Percentiles rank a stretch among this genome's conserved stretches.
phyloP scores from a whole-genome alignment of 768 basidiomycete genomes.

The Phlebiopsis flavidoalba region DNA sequence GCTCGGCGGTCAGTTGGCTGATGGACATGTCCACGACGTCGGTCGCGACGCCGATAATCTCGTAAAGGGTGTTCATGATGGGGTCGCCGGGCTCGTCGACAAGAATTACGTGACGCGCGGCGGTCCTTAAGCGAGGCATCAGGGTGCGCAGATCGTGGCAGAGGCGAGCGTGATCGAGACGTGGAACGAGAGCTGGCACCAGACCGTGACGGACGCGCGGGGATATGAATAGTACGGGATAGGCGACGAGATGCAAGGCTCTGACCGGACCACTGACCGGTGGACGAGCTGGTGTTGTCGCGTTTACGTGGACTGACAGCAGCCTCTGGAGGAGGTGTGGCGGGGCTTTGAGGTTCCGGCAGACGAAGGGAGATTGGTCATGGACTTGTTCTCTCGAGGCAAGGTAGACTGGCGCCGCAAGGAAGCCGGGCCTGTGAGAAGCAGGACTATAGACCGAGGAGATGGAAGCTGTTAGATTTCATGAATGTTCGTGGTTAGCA shows the following conservation, averaged over 20 bases:
- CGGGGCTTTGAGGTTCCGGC: conserved; percentile 54
- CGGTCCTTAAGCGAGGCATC: conserved; percentile 57
- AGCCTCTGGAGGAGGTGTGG: conserved; percentile 54
- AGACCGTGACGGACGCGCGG: conserved; percentile 59
- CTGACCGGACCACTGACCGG: conserved; percentile 49
- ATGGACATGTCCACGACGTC: conserved; percentile 91
- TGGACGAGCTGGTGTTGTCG: conserved; percentile 28
- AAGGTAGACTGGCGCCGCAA: conserved; percentile 60
- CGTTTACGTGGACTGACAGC: conserved; percentile 62
- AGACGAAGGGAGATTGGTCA: conserved; percentile 50
- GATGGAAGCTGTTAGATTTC: conserved; percentile 50
- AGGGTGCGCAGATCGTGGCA: conserved; percentile 67
- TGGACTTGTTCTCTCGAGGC: conserved; percentile 57
- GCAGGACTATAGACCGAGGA: conserved; percentile 35
- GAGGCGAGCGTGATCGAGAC: conserved; percentile 90
- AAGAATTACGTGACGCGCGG: conserved; percentile 75
- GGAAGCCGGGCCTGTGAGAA: conserved; percentile 50
- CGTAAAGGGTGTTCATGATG: conserved; percentile 86
- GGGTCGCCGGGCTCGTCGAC: conserved; percentile 85
- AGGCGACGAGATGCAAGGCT: conserved; percentile 64
- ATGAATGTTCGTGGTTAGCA: background rate
- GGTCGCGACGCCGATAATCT: conserved; percentile 88
- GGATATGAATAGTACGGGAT: conserved; percentile 80
- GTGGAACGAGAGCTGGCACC: conserved; percentile 88
- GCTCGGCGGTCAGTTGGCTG: conserved; percentile 76